These are phyloP conservation scores for Lentinula aciculospora DNA, from an alignment of 768 basidiomycete genomes.

Conservation along the genomic window DNA sequence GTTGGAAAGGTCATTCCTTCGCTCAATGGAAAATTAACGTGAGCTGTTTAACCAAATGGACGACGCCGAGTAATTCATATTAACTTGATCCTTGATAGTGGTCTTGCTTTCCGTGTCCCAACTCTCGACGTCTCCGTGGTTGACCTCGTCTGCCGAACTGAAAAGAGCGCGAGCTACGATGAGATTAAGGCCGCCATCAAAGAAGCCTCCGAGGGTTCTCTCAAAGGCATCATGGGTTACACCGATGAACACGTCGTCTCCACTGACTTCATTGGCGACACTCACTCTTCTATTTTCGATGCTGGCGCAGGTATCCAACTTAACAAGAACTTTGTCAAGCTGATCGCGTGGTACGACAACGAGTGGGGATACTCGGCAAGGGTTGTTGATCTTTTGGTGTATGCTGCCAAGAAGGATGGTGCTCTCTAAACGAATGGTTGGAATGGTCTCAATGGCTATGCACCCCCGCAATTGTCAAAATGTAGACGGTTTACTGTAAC, in stretches of 20 bases:
- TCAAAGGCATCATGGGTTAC: slow-evolving; percentile 81
- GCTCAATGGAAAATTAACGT: slow-evolving; percentile 98
- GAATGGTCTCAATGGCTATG: not conserved
- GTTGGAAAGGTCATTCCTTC: slow-evolving; percentile 96
- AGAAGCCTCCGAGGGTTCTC: slow-evolving; percentile 63
- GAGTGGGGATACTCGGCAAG: slow-evolving; percentile 93
- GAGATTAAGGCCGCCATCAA: slow-evolving; percentile 86
- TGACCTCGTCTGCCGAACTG: slow-evolving; percentile 90
- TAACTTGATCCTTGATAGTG: slow-evolving; percentile 37
- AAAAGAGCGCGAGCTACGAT: slow-evolving; percentile 82
- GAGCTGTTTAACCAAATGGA: too few species aligned
- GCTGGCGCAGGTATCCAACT: slow-evolving; percentile 90
- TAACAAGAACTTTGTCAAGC: slow-evolving; percentile 92
- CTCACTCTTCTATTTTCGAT: slow-evolving; percentile 87
- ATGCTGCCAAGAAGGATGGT: slow-evolving; percentile 70
- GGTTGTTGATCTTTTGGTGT: slow-evolving; percentile 85
- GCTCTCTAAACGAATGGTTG: not conserved
- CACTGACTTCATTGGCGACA: slow-evolving; percentile 83
- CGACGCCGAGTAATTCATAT: too few species aligned
- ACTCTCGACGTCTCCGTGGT: slow-evolving; percentile 96
- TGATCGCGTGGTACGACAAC: slow-evolving; percentile 94
- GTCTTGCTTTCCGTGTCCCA: slow-evolving; percentile 96
- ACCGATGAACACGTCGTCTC: slow-evolving; percentile 93
- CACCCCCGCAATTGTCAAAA: not conserved
- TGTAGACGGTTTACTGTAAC: not conserved